These are phyloP conservation scores for Hyaloscypha hepaticicola DNA, from an alignment of 495 filamentous ascomycete species.

Conservation along the genomic window DNA sequence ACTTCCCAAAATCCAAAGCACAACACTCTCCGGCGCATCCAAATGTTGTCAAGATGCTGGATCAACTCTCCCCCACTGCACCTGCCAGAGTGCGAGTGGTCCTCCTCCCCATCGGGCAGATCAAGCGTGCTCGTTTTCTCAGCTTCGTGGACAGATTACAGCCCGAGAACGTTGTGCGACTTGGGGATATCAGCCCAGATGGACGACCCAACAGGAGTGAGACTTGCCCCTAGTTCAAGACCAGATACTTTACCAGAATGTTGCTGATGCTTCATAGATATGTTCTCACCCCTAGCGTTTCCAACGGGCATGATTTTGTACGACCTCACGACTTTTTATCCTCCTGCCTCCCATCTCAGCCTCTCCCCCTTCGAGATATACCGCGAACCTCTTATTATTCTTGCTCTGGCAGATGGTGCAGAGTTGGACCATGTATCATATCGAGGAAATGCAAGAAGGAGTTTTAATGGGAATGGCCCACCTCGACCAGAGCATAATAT, in stretches of 20 bases:
- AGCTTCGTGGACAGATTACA: slow-evolving; percentile 76
- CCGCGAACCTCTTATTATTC: slow-evolving; percentile 73
- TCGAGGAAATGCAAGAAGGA: slow-evolving; percentile 42
- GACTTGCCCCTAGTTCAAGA: slow-evolving; percentile 28
- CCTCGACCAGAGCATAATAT: slow-evolving; percentile 48
- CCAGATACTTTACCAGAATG: not conserved
- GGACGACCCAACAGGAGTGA: slow-evolving; percentile 83
- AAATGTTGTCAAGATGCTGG: slow-evolving; percentile 67
- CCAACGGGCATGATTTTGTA: slow-evolving; percentile 87
- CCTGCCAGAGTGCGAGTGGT: slow-evolving; percentile 85
- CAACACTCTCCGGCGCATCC: slow-evolving; percentile 25
- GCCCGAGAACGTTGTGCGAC: slow-evolving; percentile 76
- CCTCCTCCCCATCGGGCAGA: slow-evolving; percentile 80
- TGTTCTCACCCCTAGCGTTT: slow-evolving; percentile 93
- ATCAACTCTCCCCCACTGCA: slow-evolving; percentile 82
- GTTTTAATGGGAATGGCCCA: slow-evolving; percentile 41
- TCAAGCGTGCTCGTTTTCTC: slow-evolving; percentile 77
- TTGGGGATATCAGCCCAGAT: slow-evolving; percentile 91
- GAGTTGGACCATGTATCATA: slow-evolving; percentile 51
- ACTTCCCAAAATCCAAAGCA: not conserved
- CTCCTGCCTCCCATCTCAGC: slow-evolving; percentile 72
- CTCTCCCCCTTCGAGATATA: slow-evolving; percentile 84
- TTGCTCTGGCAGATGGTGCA: slow-evolving; percentile 73
- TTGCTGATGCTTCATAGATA: slow-evolving; percentile 54
- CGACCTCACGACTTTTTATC: slow-evolving; percentile 77